Evolutionary conservation across 306 rosid species (phyloP), one percentile per base, ranked within the genome.

Genomic region (Astragalus glycyphyllos): DNA sequence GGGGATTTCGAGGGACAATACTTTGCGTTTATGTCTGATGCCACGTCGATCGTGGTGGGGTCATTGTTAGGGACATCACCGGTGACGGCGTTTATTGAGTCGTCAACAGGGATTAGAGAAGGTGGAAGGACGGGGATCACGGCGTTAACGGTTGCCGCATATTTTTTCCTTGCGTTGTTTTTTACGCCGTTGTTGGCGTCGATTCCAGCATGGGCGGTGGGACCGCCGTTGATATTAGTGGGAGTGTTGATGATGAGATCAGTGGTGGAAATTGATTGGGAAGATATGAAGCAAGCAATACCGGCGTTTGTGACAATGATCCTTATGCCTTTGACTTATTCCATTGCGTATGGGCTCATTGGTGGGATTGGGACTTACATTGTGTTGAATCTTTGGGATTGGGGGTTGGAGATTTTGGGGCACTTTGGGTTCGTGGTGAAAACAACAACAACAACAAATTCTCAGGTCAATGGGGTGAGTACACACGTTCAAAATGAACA

Each of bases 201-300:
- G 13, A 95, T 95, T 37, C 99, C 99, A 23, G 88, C 96, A 3
- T 95, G 99, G 99, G 99, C 99, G 67, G 99, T 95, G 71, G 99
- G 99, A 3, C 97, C 99, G 26, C 99, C 99, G 76, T 46, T 95
- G 88, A 91, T 95, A 15, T 35, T 95, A 64, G 99, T 95, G 13
- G 99, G 99, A 0, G 99, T 95, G 29, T 15, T 95, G 83, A 95
- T 95, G 99, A 95, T 95, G 97, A 89, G 79, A 31, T 85, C 99
- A 1, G 96, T 95, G 68, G 96, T 89, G 68, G 97, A 95, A 78
- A 82, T 95, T 11, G 74, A 95, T 7, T 95, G 99, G 99, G 81
- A 91, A 5, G 97, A 95, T 48, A 95, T 95, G 99, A 70, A 82
- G 73, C 86, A 95, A 51, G 99, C 96, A 0, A 89, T 95, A 15